phyloP scores from a whole-genome alignment of 2,329 filamentous ascomycete genomes.

The Neonectria faginata region DNA sequence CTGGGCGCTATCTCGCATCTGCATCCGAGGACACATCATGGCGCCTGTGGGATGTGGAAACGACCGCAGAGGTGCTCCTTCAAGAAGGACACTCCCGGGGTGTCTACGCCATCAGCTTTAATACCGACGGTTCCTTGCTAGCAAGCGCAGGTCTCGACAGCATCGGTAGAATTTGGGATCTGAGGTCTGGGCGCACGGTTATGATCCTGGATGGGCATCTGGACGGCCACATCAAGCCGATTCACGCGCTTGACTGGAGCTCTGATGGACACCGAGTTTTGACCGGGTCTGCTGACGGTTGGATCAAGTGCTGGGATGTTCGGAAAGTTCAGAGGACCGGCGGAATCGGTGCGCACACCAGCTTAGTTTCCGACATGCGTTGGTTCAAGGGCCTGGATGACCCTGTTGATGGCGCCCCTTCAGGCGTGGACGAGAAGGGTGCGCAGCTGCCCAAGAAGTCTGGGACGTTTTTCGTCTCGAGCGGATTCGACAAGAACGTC shows the following conservation, averaged over 20 bases:
- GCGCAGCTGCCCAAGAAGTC: conserved; percentile 80
- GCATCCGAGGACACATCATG: conserved; percentile 97
- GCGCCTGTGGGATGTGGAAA: conserved; percentile 95
- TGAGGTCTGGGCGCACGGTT: conserved; percentile 90
- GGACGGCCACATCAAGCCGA: conserved; percentile 85
- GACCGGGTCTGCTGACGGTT: conserved; percentile 93
- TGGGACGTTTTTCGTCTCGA: conserved; percentile 90
- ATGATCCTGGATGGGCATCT: conserved; percentile 95
- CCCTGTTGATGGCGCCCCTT: conserved; percentile 69
- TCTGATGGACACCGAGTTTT: conserved; percentile 91
- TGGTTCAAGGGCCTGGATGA: conserved; percentile 94
- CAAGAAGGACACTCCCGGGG: conserved; percentile 97
- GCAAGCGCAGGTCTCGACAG: conserved; percentile 95
- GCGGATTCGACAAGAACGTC: conserved; percentile 94
- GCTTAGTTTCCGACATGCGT: conserved; percentile 89
- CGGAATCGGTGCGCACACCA: conserved; percentile 89
- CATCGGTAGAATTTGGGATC: conserved; percentile 94
- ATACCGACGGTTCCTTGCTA: conserved; percentile 88
- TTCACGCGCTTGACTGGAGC: conserved; percentile 93
- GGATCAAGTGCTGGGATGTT: conserved; percentile 98
- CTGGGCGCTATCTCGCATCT: conserved; percentile 87
- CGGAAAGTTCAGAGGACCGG: conserved; percentile 86
- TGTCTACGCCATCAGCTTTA: conserved; percentile 91
- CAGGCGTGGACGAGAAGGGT: conserved; percentile 74
- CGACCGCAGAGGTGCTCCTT: conserved; percentile 82